These are phyloP conservation scores for Botryobasidium botryosum DNA, from an alignment of 768 basidiomycete genomes.

Conservation along the genomic window DNA sequence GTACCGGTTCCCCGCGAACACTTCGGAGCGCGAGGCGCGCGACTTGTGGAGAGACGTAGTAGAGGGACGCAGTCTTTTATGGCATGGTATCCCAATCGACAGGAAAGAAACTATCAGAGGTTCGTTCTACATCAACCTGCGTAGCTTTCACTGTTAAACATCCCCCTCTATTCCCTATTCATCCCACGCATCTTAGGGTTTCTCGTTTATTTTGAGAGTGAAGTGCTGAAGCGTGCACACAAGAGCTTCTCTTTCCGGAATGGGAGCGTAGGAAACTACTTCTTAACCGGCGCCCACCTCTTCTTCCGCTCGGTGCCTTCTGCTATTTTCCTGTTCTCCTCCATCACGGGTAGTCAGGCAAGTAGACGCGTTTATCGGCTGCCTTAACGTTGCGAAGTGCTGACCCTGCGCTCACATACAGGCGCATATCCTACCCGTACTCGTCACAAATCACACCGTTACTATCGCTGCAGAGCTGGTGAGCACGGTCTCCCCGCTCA, in stretches of 20 bases:
- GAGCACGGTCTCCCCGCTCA: conserved; percentile 12
- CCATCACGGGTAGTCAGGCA: conserved; percentile 66
- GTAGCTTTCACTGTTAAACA: neutral
- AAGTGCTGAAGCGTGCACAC: conserved; percentile 73
- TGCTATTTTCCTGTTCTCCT: conserved; percentile 85
- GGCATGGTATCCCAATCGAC: conserved; percentile 76
- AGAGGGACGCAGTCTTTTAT: conserved; percentile 66
- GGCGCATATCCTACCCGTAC: conserved; percentile 75
- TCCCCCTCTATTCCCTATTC: too few species aligned
- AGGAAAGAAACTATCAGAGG: conserved; percentile 85
- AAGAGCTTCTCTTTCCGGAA: conserved; percentile 91
- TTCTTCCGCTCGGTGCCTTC: conserved; percentile 89
- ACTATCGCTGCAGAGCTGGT: conserved; percentile 85
- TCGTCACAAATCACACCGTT: conserved; percentile 90
- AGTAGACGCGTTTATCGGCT: conserved; percentile 4
- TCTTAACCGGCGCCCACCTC: conserved; percentile 71
- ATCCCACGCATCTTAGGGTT: too few species aligned
- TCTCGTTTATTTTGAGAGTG: conserved; percentile 80
- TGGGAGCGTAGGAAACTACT: conserved; percentile 84
- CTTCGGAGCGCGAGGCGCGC: conserved; percentile 57
- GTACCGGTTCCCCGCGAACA: conserved; percentile 54
- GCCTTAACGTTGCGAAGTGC: too few species aligned
- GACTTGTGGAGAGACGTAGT: conserved; percentile 89
- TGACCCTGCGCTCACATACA: conserved; percentile 14
- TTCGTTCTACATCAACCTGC: conserved; percentile 18